A percentile compares a stretch with the other conserved stretches of the same genome.
Evolutionary conservation across 2,329 filamentous ascomycete species (phyloP).

Genomic region (Thermomyces lanuginosus): DNA sequence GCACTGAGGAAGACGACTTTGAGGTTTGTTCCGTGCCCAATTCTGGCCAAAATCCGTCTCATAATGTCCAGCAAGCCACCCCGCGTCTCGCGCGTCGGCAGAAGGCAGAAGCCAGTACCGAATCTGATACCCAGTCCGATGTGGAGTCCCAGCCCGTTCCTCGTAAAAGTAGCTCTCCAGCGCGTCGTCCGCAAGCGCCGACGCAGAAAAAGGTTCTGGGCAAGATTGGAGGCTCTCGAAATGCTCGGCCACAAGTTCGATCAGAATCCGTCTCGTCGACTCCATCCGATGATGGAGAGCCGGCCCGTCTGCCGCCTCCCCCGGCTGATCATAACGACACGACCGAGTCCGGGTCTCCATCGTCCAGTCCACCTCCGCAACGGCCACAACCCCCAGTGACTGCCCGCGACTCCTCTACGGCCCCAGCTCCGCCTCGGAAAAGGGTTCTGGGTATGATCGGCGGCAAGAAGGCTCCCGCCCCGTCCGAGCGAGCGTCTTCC

Average conservation of each 20-base stretch:
- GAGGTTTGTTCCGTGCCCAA: slow-evolving; percentile 15
- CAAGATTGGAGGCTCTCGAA: slow-evolving; percentile 11
- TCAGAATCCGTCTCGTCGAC: not conserved
- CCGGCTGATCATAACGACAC: not conserved
- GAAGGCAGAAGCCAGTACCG: not conserved
- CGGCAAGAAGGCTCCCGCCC: too few species aligned
- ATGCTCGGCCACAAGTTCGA: not conserved
- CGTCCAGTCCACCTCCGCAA: slow-evolving; percentile 1
- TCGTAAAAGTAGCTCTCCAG: not conserved
- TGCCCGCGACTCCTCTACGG: slow-evolving; percentile 2
- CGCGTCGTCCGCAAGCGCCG: slow-evolving; percentile 1
- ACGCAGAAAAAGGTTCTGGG: slow-evolving; percentile 8
- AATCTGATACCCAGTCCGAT: slow-evolving; percentile 4
- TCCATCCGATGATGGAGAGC: not conserved
- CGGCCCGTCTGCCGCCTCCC: not conserved
- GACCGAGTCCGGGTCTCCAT: not conserved
- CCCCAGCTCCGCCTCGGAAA: slow-evolving; percentile 2
- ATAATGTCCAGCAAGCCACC: slow-evolving; percentile 17
- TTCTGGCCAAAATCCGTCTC: slow-evolving; percentile 1
- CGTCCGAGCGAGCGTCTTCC: too few species aligned
- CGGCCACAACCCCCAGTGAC: slow-evolving; percentile 3
- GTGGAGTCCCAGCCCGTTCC: slow-evolving; percentile 2
- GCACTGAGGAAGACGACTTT: slow-evolving; percentile 21
- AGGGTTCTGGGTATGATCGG: slow-evolving; percentile 8
- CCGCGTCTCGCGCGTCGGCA: slow-evolving; percentile 12